Percentiles rank a stretch among this genome's conserved stretches.
Conservation (phyloP, 176 grass and related monocot species). For the Alloteropsis semialata region DNA sequence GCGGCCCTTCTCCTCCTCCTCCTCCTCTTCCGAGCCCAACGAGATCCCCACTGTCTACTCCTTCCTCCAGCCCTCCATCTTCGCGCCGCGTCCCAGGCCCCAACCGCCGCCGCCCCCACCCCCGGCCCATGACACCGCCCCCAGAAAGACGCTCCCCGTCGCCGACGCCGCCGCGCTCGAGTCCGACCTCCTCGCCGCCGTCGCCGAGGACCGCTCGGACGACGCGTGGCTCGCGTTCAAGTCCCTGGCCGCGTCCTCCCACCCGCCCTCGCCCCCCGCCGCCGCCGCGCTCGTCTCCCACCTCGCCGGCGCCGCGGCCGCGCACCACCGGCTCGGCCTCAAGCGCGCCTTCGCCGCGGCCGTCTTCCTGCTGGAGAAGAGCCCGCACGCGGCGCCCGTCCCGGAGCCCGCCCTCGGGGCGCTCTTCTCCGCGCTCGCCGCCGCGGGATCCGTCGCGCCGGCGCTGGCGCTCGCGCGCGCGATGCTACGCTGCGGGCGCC, state of each 20-base stretch:
- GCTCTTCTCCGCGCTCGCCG: conserved; percentile 53
- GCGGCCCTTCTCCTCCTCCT: conserved; percentile 10
- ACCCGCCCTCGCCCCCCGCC: conserved; percentile 51
- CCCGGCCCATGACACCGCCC: neutral
- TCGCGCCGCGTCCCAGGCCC: conserved; percentile 50
- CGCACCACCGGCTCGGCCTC: conserved; percentile 59
- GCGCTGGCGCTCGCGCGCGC: conserved; percentile 64
- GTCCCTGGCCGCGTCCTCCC: conserved; percentile 53
- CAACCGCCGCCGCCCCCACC: conserved; percentile 29
- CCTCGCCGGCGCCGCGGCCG: conserved; percentile 52
- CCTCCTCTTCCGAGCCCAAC: conserved; percentile 19
- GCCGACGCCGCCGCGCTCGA: conserved; percentile 45
- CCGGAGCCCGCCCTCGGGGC: conserved; percentile 45
- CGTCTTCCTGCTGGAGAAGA: conserved; percentile 77
- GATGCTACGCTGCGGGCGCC: conserved; percentile 55
- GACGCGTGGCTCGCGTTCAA: conserved; percentile 89
- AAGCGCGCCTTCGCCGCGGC: conserved; percentile 83
- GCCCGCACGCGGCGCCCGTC: conserved; percentile 31
- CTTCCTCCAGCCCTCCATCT: conserved; percentile 89
- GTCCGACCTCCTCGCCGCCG: conserved; percentile 46
- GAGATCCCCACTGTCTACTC: conserved; percentile 84
- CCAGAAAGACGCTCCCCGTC: conserved; percentile 6
- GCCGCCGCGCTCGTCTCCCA: conserved; percentile 69
- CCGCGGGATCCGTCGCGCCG: conserved; percentile 36
- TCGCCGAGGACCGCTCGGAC: conserved; percentile 47